Base-by-base conservation (phyloP, 2,329 filamentous ascomycete genomes). In the Neophaeococcomyces aloes region DNA sequence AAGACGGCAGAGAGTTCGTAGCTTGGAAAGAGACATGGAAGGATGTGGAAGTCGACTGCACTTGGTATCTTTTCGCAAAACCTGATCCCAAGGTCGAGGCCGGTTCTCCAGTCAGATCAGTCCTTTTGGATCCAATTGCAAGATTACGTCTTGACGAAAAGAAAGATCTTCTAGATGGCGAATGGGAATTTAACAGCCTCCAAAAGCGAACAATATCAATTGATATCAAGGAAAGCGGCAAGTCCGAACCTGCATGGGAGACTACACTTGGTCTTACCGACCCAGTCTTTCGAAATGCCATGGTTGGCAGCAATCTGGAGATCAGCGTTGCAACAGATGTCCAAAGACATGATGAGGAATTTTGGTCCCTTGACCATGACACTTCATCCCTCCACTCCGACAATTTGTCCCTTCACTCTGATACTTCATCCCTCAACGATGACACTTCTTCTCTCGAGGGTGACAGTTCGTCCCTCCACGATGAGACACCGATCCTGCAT, bases 51-150 rank as follows among this genome's bases (percentile, higher is more conserved):
- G 23, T 27, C 23, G 25, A 57, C 53, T 30, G 45, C 56, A 4
- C 36, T 42, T 77, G 76, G 72, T 57, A 63, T 0, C 47, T 78
- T 3, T 75, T 65, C 49, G 65, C 67, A 10, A 68, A 66, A 29
- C 59, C 68, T n/a, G 56, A 61, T 0, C 42, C 52, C 3, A 48
- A 56, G 11, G 57, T 66, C 23, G 61, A 66, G 2, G 59, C 61
- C 0, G 61, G 64, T 19, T 66, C 62, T 40, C 44, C 55, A 1
- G 49, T 68, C 15, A 60, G 72, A 23, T 62, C 67, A 41, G 57
- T 69, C 1, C 56, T 74, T 2, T 55, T 55, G 2, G 63, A 62
- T 30, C 71, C 71, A 1, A 61, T 75, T 49, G 72, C 71, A 6
- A 61, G 62, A 44, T 70, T 74, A 67, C 48, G 48, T 1, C 63